Conservation (phyloP, 306 rosid genomes). For the Biancaea sappan region DNA sequence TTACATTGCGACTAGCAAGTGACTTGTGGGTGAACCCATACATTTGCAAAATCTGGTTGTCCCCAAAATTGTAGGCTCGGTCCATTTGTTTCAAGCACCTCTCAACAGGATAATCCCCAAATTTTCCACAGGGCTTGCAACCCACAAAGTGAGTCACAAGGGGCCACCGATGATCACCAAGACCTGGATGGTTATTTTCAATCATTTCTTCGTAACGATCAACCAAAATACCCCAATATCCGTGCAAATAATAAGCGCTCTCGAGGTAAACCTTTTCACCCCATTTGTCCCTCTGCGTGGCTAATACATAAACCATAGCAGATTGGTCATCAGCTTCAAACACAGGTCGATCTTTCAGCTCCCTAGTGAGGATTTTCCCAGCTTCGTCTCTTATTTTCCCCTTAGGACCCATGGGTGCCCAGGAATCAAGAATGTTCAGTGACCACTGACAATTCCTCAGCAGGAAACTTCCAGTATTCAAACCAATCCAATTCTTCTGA, state of each 20-base stretch:
- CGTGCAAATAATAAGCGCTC: constrained; percentile 67
- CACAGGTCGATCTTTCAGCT: constrained; percentile 70
- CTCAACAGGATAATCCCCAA: constrained; percentile 81
- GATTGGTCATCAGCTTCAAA: constrained; percentile 92
- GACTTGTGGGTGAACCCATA: constrained; percentile 72
- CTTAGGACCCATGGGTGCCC: constrained; percentile 98
- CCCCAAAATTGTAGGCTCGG: constrained; percentile 82
- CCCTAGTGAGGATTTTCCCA: constrained; percentile 75
- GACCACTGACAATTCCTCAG: constrained; percentile 88
- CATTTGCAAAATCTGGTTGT: constrained; percentile 79
- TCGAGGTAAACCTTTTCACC: constrained; percentile 74
- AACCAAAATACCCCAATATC: constrained; percentile 84
- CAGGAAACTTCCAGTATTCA: constrained; percentile 80
- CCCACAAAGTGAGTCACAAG: constrained; percentile 89
- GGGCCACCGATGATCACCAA: constrained; percentile 89
- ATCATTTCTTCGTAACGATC: constrained; percentile 83
- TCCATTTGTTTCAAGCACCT: constrained; percentile 85
- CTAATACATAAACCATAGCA: constrained; percentile 77
- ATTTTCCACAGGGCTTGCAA: constrained; percentile 86
- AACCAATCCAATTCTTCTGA: constrained; percentile 83
- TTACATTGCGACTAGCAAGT: constrained; percentile 59
- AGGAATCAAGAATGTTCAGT: constrained; percentile 77
- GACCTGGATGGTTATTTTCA: constrained; percentile 70
- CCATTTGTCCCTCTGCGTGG: constrained; percentile 58
- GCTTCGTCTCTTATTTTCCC: constrained; percentile 91